Evolutionary conservation across 2,329 filamentous ascomycete genomes (phyloP), one percentile per base, ranked within the genome.

Genomic region (Pseudogymnoascus sp.): DNA sequence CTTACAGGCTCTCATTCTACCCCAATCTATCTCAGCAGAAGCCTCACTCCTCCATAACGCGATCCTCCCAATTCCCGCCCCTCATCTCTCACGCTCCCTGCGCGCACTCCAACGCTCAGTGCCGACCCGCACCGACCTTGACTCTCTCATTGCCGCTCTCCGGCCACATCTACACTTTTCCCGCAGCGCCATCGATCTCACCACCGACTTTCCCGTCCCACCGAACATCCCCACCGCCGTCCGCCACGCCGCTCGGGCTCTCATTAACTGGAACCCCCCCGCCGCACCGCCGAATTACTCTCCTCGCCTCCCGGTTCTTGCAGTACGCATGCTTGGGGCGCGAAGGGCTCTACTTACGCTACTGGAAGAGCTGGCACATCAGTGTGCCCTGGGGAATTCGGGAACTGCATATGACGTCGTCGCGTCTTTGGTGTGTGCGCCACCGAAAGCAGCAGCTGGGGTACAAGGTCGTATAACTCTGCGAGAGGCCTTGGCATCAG

Each of bases 1-100:
- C 23, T 78, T 95, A 7, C 85, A 90, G 64, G 82, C 91, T 59
- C 82, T 93, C 14, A 78, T 93, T n/a, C 80, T 84, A 14, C 89
- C 88, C 0, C 84, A 82, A 31, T 86, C 88, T 5, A 87, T 88
- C 53, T 89, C 89, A 0, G 83, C 83, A 36, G 90, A 93, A 70
- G 89, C 89, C 21, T 69, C 80, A 62, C 79, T 82, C 3, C 90
- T 91, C 85, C 83, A 92, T 62, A 80, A 82, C 3, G 85, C 87
- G 0, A 87, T 93, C 12, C 79, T 92, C 37, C 88, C 85, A 37
- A 87, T 91, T 40, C 82, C 91, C 1, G 88, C 89, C 1, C 86
- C 84, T 64, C 85, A 86, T 0, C 76, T 93, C 1, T 87, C 89
- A 69, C 82, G 85, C 65, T 84, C 85, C 1, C 80, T 93, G 12